Evolutionary conservation across 345 rosid species (phyloP).

Genomic region (Hypericum perforatum): DNA sequence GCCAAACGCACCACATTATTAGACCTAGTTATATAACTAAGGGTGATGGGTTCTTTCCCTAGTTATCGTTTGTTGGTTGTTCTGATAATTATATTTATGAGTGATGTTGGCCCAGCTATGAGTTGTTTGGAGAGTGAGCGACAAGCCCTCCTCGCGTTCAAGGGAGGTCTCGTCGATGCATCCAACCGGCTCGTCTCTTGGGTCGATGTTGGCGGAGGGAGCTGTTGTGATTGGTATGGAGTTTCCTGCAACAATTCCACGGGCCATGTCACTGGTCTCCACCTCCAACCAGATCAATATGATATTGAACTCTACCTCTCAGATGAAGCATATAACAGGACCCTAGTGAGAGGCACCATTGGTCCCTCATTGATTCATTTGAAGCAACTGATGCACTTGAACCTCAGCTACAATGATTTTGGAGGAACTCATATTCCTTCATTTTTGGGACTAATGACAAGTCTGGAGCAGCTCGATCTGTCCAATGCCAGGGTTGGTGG

Average conservation of each 20-base stretch:
- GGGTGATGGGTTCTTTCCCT: no score
- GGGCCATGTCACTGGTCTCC: slow-evolving; percentile 2
- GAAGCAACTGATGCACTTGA: not conserved
- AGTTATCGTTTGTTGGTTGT: no score
- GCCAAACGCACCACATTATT: no score
- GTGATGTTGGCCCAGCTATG: no score
- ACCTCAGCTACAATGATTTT: no score
- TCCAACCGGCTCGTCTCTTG: not conserved
- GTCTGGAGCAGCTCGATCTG: slow-evolving; percentile 29
- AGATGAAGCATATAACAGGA: not conserved
- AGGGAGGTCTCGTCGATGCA: not conserved
- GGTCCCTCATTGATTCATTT: not conserved
- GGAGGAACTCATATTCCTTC: slow-evolving; percentile 21
- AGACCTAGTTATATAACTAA: no score
- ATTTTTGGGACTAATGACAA: slow-evolving; percentile 21
- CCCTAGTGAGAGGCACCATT: not conserved
- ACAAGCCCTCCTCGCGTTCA: slow-evolving; percentile 1
- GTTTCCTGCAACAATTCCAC: not conserved
- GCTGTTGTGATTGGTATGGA: not conserved
- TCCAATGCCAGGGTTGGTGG: slow-evolving; percentile 28
- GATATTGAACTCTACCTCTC: no score
- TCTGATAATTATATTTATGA: no score
- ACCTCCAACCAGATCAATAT: not conserved
- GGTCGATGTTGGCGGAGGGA: not conserved
- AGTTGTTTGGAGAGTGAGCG: not conserved